Base-by-base conservation (phyloP, 2,329 filamentous ascomycete species). In the Coniochaeta sp. region DNA sequence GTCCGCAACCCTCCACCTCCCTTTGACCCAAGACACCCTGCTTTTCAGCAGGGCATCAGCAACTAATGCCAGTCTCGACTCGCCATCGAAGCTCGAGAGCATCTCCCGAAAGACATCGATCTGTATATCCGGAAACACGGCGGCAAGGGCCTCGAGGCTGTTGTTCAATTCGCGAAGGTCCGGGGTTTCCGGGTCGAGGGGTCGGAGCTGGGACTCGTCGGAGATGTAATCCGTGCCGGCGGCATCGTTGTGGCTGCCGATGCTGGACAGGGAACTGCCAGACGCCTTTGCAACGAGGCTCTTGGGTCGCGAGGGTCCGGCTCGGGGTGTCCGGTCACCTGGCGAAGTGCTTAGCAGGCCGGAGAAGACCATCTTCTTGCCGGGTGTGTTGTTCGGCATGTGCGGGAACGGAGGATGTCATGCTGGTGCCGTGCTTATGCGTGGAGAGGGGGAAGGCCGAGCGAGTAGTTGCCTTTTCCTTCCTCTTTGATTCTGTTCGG, bases 21-120 rank as follows among this genome's bases (percentile, higher is more conserved):
- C 87, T 61, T 85, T 85, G 56, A 87, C 83, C 76, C 83, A 89
- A 48, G 80, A 78, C 51, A 80, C 77, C 31, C 82, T 81, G 61
- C 86, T 83, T 70, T 88, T 90, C 53, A 94, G 74, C 53, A 94
- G 72, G 48, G 83, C 79, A 63, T 94, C 88, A 12, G 88, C 88
- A 26, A 91, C 85, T 48, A 94, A 77, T 40, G 88, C 85, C 22
- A 92, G 70, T 57, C 87, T 76, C 55, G 87, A 92, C 66, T 91
- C 86, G 60, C 85, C 82, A 60, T 86, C 85, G 63, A 91, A 86
- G 61, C 76, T 86, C 33, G 77, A 71, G 48, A 94, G 80, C 79
- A 94, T 87, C 71, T 92, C 88, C 42, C 88, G 81, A 63, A 94
- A 89, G 16, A 91, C 88, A 58, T 91, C 87, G 54, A 88, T 76